Base-by-base conservation (phyloP, 257 asterid genomes). In the Handroanthus guayacan region DNA sequence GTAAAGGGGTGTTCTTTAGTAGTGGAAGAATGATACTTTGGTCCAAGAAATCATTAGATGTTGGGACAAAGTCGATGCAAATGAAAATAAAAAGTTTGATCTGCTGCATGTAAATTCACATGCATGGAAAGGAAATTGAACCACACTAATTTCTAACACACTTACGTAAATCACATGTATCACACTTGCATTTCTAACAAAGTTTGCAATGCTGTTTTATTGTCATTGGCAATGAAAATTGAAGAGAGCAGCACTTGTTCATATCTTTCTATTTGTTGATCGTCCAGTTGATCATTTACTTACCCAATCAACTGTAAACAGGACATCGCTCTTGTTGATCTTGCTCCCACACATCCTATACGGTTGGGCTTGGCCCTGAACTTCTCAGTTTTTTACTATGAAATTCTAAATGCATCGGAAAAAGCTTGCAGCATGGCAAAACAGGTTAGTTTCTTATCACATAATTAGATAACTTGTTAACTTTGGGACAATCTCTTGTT, bases 381-480 rank as follows among this genome's bases (percentile, higher is more conserved):
- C 74, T 86, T 81, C 79, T 87, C 95, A 2, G 95, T 87, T 18
- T 87, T 82, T 74, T 89, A 89, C 81, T 89, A 79, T 76, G 92
- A 87, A 79, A 87, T 89, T 72, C 87, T 87, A 18, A 89, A 87
- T 83, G 74, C 90, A 71, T 79, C 92, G 4, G 92, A 89, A 43
- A 87, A 81, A 75, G 95, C 95, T 63, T 89, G 95, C 87, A 80
- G 66, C 78, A 87, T 87, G 92, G 92, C 95, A 64, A 89, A 87
- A 84, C 90, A 87, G 95, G 95, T 89, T 75, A 52, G 10, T 68
- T 62, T 65, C 37, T 62, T 36, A 11, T 51, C 0, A 5, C 73
- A 37, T 50, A 68, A 48, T 39, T 48, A 3, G 62, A 38, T 47
- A 10, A 37, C 9, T 71, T 66, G 11, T 50, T 16, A 25, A 3